These are phyloP conservation scores for Mycena alexandri DNA, from an alignment of 768 basidiomycete species.

Conservation along the genomic window DNA sequence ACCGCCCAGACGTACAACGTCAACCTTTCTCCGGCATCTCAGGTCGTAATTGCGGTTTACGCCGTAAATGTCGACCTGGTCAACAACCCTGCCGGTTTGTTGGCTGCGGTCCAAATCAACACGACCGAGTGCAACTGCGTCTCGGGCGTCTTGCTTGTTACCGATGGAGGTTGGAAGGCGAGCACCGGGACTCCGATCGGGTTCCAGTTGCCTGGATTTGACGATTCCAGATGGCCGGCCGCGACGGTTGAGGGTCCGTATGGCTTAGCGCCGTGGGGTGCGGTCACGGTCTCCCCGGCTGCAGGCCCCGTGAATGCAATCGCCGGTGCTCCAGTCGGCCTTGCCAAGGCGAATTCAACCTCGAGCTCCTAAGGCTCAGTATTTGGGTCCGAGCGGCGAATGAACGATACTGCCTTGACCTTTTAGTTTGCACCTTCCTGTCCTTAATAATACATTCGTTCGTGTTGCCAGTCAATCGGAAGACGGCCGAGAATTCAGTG, in stretches of 20 bases:
- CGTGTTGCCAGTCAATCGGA: no score
- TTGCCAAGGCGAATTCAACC: not conserved
- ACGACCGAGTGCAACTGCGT: constrained; percentile 35
- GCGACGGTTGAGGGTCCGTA: constrained; percentile 41
- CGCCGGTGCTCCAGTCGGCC: not conserved
- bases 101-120: constrained; percentile 40
- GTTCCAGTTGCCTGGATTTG: constrained; percentile 30
- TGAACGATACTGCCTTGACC: no score
- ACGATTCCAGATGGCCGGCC: constrained; percentile 42
- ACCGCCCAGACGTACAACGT: constrained; percentile 39
- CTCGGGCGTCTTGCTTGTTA: constrained; percentile 30
- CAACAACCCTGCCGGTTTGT: constrained; percentile 38
- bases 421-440: no score
- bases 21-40: constrained; percentile 31
- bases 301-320: constrained; percentile 13
- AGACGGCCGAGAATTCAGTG: no score
- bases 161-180: constrained; percentile 45
- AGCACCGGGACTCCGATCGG: constrained; percentile 33
- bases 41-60: constrained; percentile 40
- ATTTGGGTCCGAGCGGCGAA: no score
- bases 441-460: no score
- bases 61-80: constrained; percentile 20
- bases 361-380: no score
- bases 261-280: constrained; percentile 43
- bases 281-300: not conserved